Evolutionary conservation across 352 stramenopile species (phyloP).

Genomic region (Phytophthora brassicae): DNA sequence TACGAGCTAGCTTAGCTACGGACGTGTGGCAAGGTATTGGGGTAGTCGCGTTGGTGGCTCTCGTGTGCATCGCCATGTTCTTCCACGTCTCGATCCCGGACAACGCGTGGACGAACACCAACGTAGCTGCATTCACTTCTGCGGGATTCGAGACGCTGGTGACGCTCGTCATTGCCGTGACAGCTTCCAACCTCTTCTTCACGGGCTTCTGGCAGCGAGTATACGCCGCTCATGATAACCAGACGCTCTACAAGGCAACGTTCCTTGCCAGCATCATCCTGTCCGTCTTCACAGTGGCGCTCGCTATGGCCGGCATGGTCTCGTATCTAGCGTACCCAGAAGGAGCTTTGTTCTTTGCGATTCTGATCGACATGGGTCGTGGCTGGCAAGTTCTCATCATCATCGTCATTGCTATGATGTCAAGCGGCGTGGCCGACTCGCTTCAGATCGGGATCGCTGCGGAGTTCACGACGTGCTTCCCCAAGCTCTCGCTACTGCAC

Average conservation of each 20-base stretch:
- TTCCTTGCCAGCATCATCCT: conserved; percentile 42
- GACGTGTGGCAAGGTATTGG: conserved; percentile 68
- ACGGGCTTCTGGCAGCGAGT: conserved; percentile 76
- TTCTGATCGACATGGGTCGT: conserved; percentile 59
- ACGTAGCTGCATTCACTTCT: conserved; percentile 56
- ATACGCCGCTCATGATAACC: conserved; percentile 49
- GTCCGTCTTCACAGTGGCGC: conserved; percentile 60
- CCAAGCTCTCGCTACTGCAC: conserved; percentile 43
- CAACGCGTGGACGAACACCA: conserved; percentile 39
- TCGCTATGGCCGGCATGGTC: conserved; percentile 63
- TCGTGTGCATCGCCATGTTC: conserved; percentile 61
- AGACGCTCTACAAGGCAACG: conserved; percentile 41
- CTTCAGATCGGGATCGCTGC: conserved; percentile 74
- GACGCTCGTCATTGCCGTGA: conserved; percentile 61
- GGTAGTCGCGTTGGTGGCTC: conserved; percentile 46
- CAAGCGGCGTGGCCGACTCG: conserved; percentile 54
- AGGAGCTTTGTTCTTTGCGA: conserved; percentile 57
- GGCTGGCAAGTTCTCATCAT: conserved; percentile 62
- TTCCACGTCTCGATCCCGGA: conserved; percentile 47
- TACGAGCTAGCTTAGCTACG: conserved; percentile 61
- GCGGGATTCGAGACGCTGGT: conserved; percentile 63
- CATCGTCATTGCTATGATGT: conserved; percentile 61
- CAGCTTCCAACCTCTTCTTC: conserved; percentile 66
- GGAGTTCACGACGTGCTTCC: conserved; percentile 71
- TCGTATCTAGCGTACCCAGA: conserved; percentile 55